A percentile compares a stretch with the other conserved stretches of the same genome.
phyloP scores from a whole-genome alignment of 1,284 basidiomycete genomes.

The Sporisorium sorghi region DNA sequence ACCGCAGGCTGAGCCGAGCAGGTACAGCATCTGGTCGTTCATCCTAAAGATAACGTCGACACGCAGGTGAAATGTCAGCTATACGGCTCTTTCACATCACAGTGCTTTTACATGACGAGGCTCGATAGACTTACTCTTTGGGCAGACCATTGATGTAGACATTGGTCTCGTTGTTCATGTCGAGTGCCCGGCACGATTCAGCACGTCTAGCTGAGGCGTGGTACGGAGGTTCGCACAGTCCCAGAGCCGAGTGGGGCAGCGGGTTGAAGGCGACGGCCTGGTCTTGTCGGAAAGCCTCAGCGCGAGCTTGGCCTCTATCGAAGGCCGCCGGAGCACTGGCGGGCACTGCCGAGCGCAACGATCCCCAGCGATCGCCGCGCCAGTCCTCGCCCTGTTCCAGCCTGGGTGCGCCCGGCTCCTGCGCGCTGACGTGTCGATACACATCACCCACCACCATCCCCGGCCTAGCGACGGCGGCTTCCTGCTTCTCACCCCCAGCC shows the following conservation, averaged over 20 bases:
- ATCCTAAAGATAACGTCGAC: conserved; percentile 24
- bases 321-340: not conserved
- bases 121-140: conserved; percentile 43
- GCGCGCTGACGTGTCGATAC: conserved; percentile 18
- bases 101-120: too few relatives aligned
- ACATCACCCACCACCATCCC: conserved; percentile 10
- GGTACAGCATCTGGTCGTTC: conserved; percentile 53
- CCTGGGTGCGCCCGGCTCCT: conserved; percentile 6
- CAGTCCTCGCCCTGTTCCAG: conserved; percentile 21
- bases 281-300: not conserved
- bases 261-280: not conserved
- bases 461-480: not conserved
- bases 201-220: not conserved
- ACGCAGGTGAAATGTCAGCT: not conserved
- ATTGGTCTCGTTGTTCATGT: conserved; percentile 47
- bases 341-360: conserved; percentile 6
- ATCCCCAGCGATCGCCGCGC: conserved; percentile 19
- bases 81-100: not conserved
- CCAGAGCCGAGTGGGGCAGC: not conserved
- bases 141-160: conserved; percentile 60
- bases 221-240: conserved; percentile 2
- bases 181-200: conserved; percentile 9
- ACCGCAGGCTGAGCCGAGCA: conserved; percentile 58
- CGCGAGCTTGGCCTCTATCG: not conserved
- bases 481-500: conserved; percentile 13